Conservation (phyloP, 1,284 basidiomycete genomes). For the Sanghuangporus baumii region DNA sequence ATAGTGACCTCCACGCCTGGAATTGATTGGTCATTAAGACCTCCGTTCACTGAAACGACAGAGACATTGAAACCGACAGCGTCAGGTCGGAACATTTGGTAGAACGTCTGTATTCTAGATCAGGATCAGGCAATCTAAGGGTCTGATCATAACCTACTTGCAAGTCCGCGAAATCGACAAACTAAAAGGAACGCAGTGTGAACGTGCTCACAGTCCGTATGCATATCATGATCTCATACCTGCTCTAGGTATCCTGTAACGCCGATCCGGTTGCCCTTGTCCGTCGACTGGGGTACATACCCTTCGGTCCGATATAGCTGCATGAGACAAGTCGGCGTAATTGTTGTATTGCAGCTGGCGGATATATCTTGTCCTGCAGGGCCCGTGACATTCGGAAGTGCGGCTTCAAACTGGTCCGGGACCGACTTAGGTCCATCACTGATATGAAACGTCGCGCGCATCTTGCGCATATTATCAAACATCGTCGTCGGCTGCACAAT, state of each 20-base stretch:
- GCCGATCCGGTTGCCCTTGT: slow-evolving; percentile 20
- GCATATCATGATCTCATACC: background rate
- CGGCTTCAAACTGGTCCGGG: background rate
- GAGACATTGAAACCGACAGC: slow-evolving; percentile 26
- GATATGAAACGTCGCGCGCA: slow-evolving; percentile 18
- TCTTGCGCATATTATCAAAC: slow-evolving; percentile 20
- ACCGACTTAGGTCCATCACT: background rate
- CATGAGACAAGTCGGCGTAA: slow-evolving; percentile 22
- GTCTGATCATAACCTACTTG: slow-evolving; percentile 4
- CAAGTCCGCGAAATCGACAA: slow-evolving; percentile 26
- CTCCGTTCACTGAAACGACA: slow-evolving; percentile 28
- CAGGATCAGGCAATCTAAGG: background rate
- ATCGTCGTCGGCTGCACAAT: slow-evolving; percentile 22
- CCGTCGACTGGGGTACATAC: slow-evolving; percentile 17
- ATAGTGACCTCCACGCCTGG: slow-evolving; percentile 22
- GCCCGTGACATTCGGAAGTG: slow-evolving; percentile 23
- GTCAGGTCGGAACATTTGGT: slow-evolving; percentile 25
- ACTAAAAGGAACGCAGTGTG: slow-evolving; percentile 5
- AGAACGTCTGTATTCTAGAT: slow-evolving; percentile 17
- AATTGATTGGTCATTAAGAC: slow-evolving; percentile 26
- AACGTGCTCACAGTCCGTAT: slow-evolving; percentile 17
- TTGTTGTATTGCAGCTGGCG: slow-evolving; percentile 20
- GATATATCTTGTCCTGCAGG: slow-evolving; percentile 18
- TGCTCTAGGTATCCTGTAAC: slow-evolving; percentile 22
- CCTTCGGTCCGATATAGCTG: slow-evolving; percentile 18